Evolutionary conservation across 2,329 filamentous ascomycete species (phyloP).

Genomic region (Cercospora sp.): DNA sequence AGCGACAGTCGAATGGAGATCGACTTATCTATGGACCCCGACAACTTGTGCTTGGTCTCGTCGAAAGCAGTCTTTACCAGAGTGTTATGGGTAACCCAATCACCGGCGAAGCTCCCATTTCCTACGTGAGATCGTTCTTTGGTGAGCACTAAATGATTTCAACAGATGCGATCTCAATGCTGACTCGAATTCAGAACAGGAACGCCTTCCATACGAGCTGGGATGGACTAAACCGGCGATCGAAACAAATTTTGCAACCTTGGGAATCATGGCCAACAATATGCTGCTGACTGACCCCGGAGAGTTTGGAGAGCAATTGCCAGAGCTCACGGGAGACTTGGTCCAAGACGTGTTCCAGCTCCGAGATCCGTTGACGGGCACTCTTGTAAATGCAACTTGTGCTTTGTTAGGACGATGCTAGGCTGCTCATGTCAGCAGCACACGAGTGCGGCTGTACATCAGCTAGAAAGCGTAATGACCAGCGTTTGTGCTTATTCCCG

Average conservation of each 20-base stretch:
- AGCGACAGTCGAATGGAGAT: slow-evolving; percentile 30
- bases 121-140: slow-evolving; percentile 23
- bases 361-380: slow-evolving; percentile 7
- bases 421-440: not conserved
- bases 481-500: not conserved
- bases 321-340: slow-evolving; percentile 11
- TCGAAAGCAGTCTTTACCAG: slow-evolving; percentile 42
- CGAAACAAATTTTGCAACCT: slow-evolving; percentile 24
- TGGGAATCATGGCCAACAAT: slow-evolving; percentile 27
- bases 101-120: slow-evolving; percentile 17
- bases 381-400: slow-evolving; percentile 1
- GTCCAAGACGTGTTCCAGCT: slow-evolving; percentile 3
- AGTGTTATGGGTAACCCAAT: slow-evolving; percentile 36
- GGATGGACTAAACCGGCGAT: slow-evolving; percentile 35
- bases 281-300: slow-evolving; percentile 24
- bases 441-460: not conserved
- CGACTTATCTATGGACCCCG: slow-evolving; percentile 37
- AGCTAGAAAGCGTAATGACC: not conserved
- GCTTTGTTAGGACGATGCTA: slow-evolving; percentile 7
- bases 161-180: not conserved
- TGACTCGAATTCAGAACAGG: slow-evolving; percentile 28
- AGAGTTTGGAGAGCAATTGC: slow-evolving; percentile 21
- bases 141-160: not conserved
- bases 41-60: slow-evolving; percentile 40
- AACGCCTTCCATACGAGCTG: slow-evolving; percentile 39